A percentile compares a stretch with the other conserved stretches of the same genome.
Conservation (phyloP, 495 filamentous ascomycete species). For the Aspergillus ostianus region DNA sequence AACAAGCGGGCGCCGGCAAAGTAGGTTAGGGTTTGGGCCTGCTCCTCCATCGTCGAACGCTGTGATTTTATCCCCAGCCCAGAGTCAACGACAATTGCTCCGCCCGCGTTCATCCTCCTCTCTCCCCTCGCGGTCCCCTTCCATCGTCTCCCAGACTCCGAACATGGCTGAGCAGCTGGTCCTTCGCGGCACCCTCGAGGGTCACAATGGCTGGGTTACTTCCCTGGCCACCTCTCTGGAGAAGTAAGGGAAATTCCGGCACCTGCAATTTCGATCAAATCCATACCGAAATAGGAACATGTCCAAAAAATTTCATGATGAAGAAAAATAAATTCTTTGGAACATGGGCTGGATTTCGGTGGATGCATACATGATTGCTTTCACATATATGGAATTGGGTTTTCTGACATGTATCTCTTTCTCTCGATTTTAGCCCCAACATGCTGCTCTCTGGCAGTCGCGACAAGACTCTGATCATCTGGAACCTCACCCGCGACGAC, state of each 20-base stretch:
- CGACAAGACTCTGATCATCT: conserved; percentile 99
- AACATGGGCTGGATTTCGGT: conserved; percentile 2
- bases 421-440: conserved; percentile 74
- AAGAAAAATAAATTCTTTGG: conserved; percentile 4
- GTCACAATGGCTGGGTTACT: conserved; percentile 78
- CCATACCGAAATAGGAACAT: conserved; percentile 9
- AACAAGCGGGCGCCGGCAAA: conserved; percentile 31
- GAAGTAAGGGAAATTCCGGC: conserved; percentile 65
- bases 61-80: conserved; percentile 47
- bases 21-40: conserved; percentile 42
- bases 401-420: conserved; percentile 35
- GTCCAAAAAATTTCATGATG: conserved; percentile 6
- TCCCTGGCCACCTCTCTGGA: conserved; percentile 94
- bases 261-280: not conserved
- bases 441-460: conserved; percentile 98
- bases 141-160: conserved; percentile 45
- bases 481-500: conserved; percentile 99
- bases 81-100: conserved; percentile 50
- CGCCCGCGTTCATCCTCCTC: conserved; percentile 38
- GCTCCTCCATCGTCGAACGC: conserved; percentile 34
- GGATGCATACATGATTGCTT: conserved; percentile 1
- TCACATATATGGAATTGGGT: conserved; percentile 22
- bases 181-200: conserved; percentile 95
- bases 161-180: conserved; percentile 94
- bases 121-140: conserved; percentile 42